Percentiles rank a stretch among this genome's conserved stretches.
Evolutionary conservation across 129 eudicot genomes (phyloP).

Genomic region (Helianthus annuus): DNA sequence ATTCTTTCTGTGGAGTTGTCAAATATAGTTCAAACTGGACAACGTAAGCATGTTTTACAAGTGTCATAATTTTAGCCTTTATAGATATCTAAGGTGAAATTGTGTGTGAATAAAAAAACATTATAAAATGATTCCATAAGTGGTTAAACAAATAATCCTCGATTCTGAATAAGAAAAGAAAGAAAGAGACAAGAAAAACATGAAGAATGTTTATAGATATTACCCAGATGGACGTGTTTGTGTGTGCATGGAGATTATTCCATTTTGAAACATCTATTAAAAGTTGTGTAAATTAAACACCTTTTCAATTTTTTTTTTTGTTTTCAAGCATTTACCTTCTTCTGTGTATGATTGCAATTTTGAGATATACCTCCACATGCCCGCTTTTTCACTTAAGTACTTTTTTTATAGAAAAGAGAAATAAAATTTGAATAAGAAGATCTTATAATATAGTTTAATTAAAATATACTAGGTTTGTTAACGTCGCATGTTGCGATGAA

Average conservation of each 20-base stretch:
- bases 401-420: neutral
- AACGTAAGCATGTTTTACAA: neutral
- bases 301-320: conserved; percentile 34
- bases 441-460: neutral
- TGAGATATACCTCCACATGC: conserved; percentile 40
- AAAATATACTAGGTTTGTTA: too few relatives aligned
- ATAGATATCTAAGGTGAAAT: neutral
- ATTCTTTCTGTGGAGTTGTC: too few relatives aligned
- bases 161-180: neutral
- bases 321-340: conserved; percentile 38
- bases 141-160: conserved; percentile 10
- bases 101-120: neutral
- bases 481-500: too few relatives aligned
- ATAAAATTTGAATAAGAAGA: neutral
- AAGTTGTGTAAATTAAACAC: conserved; percentile 38
- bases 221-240: conserved; percentile 41
- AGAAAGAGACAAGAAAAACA: conserved; percentile 26
- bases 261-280: conserved; percentile 30
- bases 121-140: neutral
- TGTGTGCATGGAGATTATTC: conserved; percentile 43
- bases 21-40: too few relatives aligned
- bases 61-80: neutral
- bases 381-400: conserved; percentile 24
- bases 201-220: conserved; percentile 40
- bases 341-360: conserved; percentile 32